phyloP scores from a whole-genome alignment of 192 early-diverging fungal genomes.

The Umbelopsis sp. region DNA sequence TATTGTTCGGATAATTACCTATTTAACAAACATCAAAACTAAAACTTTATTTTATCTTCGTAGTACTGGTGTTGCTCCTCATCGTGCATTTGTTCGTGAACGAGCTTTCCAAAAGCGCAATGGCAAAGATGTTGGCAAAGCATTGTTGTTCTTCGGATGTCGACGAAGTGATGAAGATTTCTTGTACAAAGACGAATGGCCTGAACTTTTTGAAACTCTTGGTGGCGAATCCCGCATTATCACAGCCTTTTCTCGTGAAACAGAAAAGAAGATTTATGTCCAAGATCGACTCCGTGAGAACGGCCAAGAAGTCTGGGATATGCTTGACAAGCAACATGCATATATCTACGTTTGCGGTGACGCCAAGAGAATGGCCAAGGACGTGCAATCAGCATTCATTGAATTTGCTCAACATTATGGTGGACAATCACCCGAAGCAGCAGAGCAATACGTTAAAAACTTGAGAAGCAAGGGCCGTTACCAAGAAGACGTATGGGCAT shows the following conservation, averaged over 20 bases:
- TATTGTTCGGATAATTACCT: neutral
- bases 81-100: slow-evolving; percentile 94
- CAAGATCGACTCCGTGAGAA: slow-evolving; percentile 84
- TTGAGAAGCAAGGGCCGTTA: slow-evolving; percentile 80
- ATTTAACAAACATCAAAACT: neutral
- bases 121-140: slow-evolving; percentile 72
- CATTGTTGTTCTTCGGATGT: slow-evolving; percentile 94
- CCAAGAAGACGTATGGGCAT: slow-evolving; percentile 95
- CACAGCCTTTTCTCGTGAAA: slow-evolving; percentile 89
- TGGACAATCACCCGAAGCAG: slow-evolving; percentile 64
- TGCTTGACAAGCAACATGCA: slow-evolving; percentile 67
- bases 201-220: slow-evolving; percentile 59
- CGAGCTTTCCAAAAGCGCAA: slow-evolving; percentile 64
- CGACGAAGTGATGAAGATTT: slow-evolving; percentile 82
- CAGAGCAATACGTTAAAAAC: slow-evolving; percentile 82
- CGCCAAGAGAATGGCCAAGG: slow-evolving; percentile 95
- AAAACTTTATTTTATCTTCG: neutral
- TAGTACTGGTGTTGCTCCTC: slow-evolving; percentile 92
- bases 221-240: slow-evolving; percentile 64
- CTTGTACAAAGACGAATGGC: slow-evolving; percentile 86
- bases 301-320: slow-evolving; percentile 76
- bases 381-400: slow-evolving; percentile 73
- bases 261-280: slow-evolving; percentile 86
- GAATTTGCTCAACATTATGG: slow-evolving; percentile 70
- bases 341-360: slow-evolving; percentile 95